These are phyloP conservation scores for Epichloe gansuensis DNA, from an alignment of 2,329 filamentous ascomycete species.

Conservation along the genomic window DNA sequence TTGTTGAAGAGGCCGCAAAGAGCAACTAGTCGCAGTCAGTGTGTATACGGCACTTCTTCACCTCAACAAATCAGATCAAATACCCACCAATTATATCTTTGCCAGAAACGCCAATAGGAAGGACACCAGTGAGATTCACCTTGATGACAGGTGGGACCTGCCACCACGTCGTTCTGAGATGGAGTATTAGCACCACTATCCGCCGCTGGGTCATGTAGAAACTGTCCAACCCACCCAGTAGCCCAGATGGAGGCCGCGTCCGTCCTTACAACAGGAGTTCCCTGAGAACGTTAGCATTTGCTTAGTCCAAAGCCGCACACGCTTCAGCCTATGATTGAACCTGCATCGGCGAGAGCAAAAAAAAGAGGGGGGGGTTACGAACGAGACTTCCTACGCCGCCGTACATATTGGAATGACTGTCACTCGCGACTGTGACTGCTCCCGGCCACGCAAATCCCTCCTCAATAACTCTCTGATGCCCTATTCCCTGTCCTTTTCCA, in stretches of 20 bases:
- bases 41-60: slow-evolving; percentile 26
- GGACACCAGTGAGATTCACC: slow-evolving; percentile 60
- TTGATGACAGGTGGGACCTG: slow-evolving; percentile 75
- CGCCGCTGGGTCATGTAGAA: neutral
- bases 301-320: slow-evolving; percentile 17
- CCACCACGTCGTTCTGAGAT: slow-evolving; percentile 61
- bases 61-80: too few species aligned
- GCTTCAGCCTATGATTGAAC: too few species aligned
- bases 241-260: slow-evolving; percentile 81
- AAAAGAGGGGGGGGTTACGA: neutral
- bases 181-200: neutral
- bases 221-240: slow-evolving; percentile 27
- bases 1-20: slow-evolving; percentile 77
- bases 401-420: slow-evolving; percentile 73
- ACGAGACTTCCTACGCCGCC: slow-evolving; percentile 63
- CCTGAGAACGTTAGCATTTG: neutral
- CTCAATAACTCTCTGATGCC: slow-evolving; percentile 75
- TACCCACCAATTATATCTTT: too few species aligned
- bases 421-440: slow-evolving; percentile 66
- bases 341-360: too few species aligned
- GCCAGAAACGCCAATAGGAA: slow-evolving; percentile 55
- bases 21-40: slow-evolving; percentile 53
- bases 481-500: slow-evolving; percentile 66
- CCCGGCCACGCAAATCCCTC: slow-evolving; percentile 66
- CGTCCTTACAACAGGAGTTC: slow-evolving; percentile 68